phyloP scores from a whole-genome alignment of 805 yeast genomes.

The Saccharomycodes ludwigii region DNA sequence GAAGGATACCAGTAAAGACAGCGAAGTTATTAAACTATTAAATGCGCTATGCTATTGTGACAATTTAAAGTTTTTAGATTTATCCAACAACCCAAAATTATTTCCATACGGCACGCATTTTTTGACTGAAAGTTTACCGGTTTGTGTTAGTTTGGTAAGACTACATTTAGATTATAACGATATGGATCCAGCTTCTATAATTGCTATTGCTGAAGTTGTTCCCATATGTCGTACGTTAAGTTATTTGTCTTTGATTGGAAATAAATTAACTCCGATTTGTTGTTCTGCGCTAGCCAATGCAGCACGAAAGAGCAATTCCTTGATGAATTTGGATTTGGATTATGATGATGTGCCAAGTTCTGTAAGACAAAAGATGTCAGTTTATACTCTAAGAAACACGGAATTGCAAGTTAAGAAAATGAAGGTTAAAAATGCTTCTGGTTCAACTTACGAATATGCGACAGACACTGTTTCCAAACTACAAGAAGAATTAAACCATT shows the following conservation, averaged over 20 bases:
- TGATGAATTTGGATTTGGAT: conserved; percentile 60
- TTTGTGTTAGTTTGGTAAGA: conserved; percentile 50
- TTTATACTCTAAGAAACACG: conserved; percentile 74
- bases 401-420: conserved; percentile 35
- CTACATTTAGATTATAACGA: conserved; percentile 62
- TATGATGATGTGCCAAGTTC: conserved; percentile 41
- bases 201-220: conserved; percentile 55
- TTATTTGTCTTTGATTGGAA: conserved; percentile 61
- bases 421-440: conserved; percentile 4
- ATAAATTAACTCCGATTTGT: conserved; percentile 44
- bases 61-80: conserved; percentile 56
- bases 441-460: conserved; percentile 5
- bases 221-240: conserved; percentile 57
- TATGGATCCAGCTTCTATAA: conserved; percentile 40
- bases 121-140: conserved; percentile 52
- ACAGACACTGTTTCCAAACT: conserved; percentile 44
- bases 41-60: conserved; percentile 40
- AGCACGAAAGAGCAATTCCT: conserved; percentile 44
- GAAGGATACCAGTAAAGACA: conserved; percentile 25
- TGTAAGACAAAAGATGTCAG: conserved; percentile 54
- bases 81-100: conserved; percentile 61
- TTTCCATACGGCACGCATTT: conserved; percentile 47
- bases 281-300: conserved; percentile 58
- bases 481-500: conserved; percentile 32
- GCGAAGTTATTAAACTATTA: conserved; percentile 28